Percentiles rank a stretch among this genome's conserved stretches.
Conservation (phyloP, 1,139 yeast genomes). For the Yamadazyma dushanensis region DNA sequence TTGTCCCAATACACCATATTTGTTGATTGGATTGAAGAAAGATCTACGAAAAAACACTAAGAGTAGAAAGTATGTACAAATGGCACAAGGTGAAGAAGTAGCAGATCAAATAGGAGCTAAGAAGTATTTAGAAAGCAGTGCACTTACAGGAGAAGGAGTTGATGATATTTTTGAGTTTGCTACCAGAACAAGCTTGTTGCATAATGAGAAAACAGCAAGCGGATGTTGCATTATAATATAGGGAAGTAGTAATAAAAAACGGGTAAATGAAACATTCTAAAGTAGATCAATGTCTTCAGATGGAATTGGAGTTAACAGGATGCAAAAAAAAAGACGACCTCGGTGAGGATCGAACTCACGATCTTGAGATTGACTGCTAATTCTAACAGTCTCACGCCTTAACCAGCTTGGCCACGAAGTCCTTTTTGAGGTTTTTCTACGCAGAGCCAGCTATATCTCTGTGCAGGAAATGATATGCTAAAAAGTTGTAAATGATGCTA, state of each 20-base stretch:
- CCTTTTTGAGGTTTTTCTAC: background rate
- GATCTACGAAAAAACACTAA: constrained; percentile 50
- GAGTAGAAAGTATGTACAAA: constrained; percentile 47
- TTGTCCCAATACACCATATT: constrained; percentile 65
- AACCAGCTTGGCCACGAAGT: constrained; percentile 47
- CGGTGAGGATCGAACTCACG: constrained; percentile 45
- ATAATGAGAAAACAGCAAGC: constrained; percentile 27
- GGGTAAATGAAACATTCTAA: too few relatives aligned
- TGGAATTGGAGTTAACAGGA: background rate
- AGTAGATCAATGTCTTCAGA: too few relatives aligned
- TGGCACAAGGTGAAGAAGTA: constrained; percentile 55
- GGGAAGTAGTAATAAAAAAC: too few relatives aligned
- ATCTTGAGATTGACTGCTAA: constrained; percentile 36
- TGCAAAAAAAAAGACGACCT: constrained; percentile 23
- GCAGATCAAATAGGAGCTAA: constrained; percentile 71
- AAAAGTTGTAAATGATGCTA: too few relatives aligned
- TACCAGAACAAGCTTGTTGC: constrained; percentile 62
- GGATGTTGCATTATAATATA: constrained; percentile 39
- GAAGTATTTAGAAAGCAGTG: constrained; percentile 69
- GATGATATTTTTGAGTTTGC: constrained; percentile 80
- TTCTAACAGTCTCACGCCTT: constrained; percentile 48
- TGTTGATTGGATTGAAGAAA: constrained; percentile 69
- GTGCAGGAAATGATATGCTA: too few relatives aligned
- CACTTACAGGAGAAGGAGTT: constrained; percentile 79
- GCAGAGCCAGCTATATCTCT: too few relatives aligned